Conservation (phyloP, 2,329 filamentous ascomycete species). For the Fusarium anguioides region DNA sequence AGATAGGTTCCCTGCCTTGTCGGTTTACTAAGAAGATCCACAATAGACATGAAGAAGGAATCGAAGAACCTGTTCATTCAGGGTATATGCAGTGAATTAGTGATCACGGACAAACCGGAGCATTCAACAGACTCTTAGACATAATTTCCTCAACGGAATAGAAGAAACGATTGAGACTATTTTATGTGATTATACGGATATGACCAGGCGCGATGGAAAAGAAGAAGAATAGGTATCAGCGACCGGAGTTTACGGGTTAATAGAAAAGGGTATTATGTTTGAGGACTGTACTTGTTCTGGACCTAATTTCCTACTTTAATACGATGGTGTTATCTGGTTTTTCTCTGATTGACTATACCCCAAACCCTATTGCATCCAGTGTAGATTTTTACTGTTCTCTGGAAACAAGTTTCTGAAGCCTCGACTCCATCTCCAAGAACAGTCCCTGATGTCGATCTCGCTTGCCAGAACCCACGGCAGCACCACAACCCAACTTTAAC, state of each 20-base stretch:
- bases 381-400: not conserved
- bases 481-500: not conserved
- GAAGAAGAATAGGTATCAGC: not conserved
- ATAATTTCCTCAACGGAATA: too few species aligned
- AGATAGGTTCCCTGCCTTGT: not conserved
- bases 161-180: not conserved
- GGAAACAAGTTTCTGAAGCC: not conserved
- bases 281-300: not conserved
- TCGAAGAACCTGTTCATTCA: not conserved
- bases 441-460: not conserved
- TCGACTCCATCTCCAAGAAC: not conserved
- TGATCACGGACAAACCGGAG: not conserved
- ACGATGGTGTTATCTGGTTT: not conserved
- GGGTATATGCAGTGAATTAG: not conserved
- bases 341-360: not conserved
- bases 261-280: not conserved
- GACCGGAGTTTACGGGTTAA: not conserved
- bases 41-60: not conserved
- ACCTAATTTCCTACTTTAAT: not conserved
- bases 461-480: too few species aligned
- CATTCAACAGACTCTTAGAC: too few species aligned
- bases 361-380: not conserved
- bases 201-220: not conserved
- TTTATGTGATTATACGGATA: not conserved
- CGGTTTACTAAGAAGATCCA: not conserved